Evolutionary conservation across 768 basidiomycete species (phyloP).

Genomic region (Serpula lacrymans): DNA sequence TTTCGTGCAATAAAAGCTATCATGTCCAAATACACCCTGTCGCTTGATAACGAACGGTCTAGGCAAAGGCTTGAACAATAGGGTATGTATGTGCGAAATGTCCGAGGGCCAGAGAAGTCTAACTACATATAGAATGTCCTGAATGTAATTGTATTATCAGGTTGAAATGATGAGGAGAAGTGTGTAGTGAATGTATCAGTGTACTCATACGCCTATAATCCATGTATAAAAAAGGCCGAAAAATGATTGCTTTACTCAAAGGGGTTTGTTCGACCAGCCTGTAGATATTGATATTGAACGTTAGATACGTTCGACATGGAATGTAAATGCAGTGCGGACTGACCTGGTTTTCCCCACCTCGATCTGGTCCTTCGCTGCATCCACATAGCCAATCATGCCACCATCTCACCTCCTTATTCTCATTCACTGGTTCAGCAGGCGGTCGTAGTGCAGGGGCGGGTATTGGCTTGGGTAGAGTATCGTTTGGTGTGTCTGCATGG

Average conservation of each 20-base stretch:
- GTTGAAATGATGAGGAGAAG: too few species aligned
- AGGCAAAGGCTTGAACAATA: too few species aligned
- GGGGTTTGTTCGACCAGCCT: slow-evolving; percentile 77
- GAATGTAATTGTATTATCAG: too few species aligned
- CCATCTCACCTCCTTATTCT: slow-evolving; percentile 50
- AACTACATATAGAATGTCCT: too few species aligned
- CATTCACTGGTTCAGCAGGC: slow-evolving; percentile 34
- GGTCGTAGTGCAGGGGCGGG: slow-evolving; percentile 48
- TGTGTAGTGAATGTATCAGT: too few species aligned
- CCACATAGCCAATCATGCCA: slow-evolving; percentile 90
- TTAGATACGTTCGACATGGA: neutral
- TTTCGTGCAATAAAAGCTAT: too few species aligned
- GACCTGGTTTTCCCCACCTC: slow-evolving; percentile 73
- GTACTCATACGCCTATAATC: too few species aligned
- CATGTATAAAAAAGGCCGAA: too few species aligned
- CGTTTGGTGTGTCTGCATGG: slow-evolving; percentile 10
- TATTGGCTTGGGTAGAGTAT: slow-evolving; percentile 20
- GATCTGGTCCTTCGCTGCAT: slow-evolving; percentile 69
- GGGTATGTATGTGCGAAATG: too few species aligned
- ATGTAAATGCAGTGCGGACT: slow-evolving; percentile 11
- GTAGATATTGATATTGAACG: slow-evolving; percentile 2
- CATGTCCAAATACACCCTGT: too few species aligned
- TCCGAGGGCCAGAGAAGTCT: too few species aligned
- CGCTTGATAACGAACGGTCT: too few species aligned
- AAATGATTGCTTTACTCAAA: slow-evolving; percentile 37